A percentile compares a stretch with the other conserved stretches of the same genome.
phyloP scores from a whole-genome alignment of 768 basidiomycete genomes.

The Dacryopinax spathularia region DNA sequence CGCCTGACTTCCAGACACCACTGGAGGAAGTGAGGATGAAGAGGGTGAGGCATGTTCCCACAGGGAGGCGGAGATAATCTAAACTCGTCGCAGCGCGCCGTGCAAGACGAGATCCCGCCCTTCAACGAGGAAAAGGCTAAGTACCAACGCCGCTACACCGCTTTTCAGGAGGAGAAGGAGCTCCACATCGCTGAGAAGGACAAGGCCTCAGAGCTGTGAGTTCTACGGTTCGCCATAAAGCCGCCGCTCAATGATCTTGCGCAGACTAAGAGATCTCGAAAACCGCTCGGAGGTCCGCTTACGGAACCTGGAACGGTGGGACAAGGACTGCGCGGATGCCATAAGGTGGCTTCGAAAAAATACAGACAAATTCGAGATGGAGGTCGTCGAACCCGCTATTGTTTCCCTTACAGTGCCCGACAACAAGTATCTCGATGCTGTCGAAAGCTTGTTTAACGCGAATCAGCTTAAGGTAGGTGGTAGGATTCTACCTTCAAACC shows the following conservation, averaged over 20 bases:
- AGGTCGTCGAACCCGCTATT: slow-evolving; percentile 75
- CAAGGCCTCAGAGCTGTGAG: background rate
- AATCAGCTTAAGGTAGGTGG: slow-evolving; percentile 48
- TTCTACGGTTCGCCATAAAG: background rate
- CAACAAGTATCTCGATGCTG: slow-evolving; percentile 42
- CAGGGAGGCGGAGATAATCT: background rate
- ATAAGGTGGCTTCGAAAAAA: slow-evolving; percentile 63
- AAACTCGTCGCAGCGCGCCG: background rate
- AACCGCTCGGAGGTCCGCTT: slow-evolving; percentile 25
- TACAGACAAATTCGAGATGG: slow-evolving; percentile 51
- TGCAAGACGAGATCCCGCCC: background rate
- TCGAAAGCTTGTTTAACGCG: slow-evolving; percentile 55
- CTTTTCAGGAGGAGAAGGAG: background rate
- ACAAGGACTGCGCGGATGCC: slow-evolving; percentile 46
- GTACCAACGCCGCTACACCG: background rate
- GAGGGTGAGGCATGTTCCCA: background rate
- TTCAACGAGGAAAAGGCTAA: background rate
- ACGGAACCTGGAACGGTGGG: slow-evolving; percentile 36
- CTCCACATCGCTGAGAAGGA: slow-evolving; percentile 27
- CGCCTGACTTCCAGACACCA: background rate
- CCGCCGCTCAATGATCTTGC: background rate
- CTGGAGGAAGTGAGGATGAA: background rate
- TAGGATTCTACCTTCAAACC: background rate
- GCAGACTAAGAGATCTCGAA: slow-evolving; percentile 8
- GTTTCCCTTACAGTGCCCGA: slow-evolving; percentile 59